These are phyloP conservation scores for Talaromyces wortmannii DNA, from an alignment of 495 filamentous ascomycete species.

Conservation along the genomic window DNA sequence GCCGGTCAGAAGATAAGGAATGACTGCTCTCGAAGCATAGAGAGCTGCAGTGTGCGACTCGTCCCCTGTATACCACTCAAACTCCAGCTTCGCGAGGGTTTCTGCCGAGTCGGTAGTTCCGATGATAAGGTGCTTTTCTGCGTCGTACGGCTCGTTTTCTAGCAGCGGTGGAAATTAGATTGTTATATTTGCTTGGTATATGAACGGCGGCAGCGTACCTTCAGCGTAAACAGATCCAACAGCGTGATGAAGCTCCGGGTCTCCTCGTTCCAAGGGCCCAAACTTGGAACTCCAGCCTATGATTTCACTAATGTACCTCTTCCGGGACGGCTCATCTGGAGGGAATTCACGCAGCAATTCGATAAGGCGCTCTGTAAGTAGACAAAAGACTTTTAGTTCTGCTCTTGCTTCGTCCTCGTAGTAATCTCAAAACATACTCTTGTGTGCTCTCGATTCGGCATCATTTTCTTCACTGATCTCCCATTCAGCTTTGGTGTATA, in stretches of 20 bases:
- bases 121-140: constrained; percentile 82
- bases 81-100: constrained; percentile 73
- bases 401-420: no score
- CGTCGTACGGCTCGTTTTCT: constrained; percentile 87
- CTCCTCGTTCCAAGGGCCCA: constrained; percentile 84
- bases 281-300: constrained; percentile 81
- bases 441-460: constrained; percentile 28
- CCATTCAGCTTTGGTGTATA: constrained; percentile 76
- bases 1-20: constrained; percentile 85
- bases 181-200: neutral
- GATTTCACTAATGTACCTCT: constrained; percentile 84
- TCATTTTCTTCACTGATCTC: constrained; percentile 56
- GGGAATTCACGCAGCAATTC: constrained; percentile 71
- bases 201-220: constrained; percentile 29
- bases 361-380: constrained; percentile 44
- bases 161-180: constrained; percentile 2
- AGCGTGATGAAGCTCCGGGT: constrained; percentile 93
- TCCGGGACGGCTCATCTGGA: constrained; percentile 77
- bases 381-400: neutral
- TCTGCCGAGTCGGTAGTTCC: constrained; percentile 87
- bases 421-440: constrained; percentile 25
- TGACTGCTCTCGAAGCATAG: constrained; percentile 82
- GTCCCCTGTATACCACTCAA: constrained; percentile 87
- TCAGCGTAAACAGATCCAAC: constrained; percentile 82
- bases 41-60: constrained; percentile 83